These are phyloP conservation scores for Parsonsia alboflavescens DNA, from an alignment of 257 asterid genomes.

Conservation along the genomic window DNA sequence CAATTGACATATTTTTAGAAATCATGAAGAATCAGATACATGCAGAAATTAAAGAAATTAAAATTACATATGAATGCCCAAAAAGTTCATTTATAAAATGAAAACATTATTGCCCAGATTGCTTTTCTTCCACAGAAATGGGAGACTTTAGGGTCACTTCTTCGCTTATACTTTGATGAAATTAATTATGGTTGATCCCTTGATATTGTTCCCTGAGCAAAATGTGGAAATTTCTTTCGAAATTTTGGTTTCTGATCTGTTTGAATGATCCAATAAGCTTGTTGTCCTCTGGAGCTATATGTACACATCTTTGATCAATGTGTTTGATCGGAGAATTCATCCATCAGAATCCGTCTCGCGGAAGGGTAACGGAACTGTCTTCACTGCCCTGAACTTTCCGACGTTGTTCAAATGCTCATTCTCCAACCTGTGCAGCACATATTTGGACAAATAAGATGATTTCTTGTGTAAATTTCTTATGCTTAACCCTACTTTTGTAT, in stretches of 20 bases:
- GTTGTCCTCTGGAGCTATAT: constrained; percentile 6
- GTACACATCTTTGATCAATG: constrained; percentile 10
- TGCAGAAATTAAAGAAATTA: no score
- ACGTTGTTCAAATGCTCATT: constrained; percentile 90
- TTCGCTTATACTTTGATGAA: no score
- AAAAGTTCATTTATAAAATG: no score
- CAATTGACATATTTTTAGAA: neutral
- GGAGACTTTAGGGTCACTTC: no score
- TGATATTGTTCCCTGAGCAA: neutral
- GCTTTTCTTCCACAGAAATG: no score
- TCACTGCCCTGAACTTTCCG: constrained; percentile 87
- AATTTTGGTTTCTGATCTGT: constrained; percentile 8
- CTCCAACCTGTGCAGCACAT: constrained; percentile 66
- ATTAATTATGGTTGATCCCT: constrained; percentile 8
- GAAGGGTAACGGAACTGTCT: constrained; percentile 85
- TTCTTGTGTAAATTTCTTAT: neutral
- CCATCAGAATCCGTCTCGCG: constrained; percentile 67
- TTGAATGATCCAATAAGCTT: constrained; percentile 2
- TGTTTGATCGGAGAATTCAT: constrained; percentile 19
- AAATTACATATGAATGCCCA: no score
- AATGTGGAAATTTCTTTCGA: neutral
- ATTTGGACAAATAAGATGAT: constrained; percentile 2
- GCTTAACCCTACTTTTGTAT: no score
- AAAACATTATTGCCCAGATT: no score
- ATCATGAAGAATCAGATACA: no score